Conservation (phyloP, 495 filamentous ascomycete species). For the Massariosphaeria phaeospora region DNA sequence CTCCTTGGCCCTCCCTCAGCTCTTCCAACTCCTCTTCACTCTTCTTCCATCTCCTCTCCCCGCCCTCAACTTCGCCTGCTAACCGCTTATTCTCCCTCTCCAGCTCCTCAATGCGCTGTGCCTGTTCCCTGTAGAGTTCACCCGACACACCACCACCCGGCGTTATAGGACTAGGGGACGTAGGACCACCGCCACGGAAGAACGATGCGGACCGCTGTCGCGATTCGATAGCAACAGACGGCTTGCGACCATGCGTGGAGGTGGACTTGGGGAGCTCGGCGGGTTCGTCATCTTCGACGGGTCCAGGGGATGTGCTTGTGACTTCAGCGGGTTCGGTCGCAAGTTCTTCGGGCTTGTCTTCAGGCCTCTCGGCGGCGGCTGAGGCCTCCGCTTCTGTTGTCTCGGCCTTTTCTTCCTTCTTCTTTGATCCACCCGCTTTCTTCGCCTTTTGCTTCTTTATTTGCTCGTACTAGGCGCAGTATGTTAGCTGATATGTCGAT, state of each 20-base stretch:
- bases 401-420: conserved; percentile 41
- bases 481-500: neutral
- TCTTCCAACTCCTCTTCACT: conserved; percentile 75
- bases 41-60: conserved; percentile 34
- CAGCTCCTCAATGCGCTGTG: conserved; percentile 74
- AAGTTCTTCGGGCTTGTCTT: conserved; percentile 27
- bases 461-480: conserved; percentile 65
- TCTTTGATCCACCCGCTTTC: conserved; percentile 47
- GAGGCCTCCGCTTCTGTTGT: conserved; percentile 35
- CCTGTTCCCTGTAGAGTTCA: conserved; percentile 85
- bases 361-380: conserved; percentile 25
- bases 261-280: conserved; percentile 23
- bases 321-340: conserved; percentile 40
- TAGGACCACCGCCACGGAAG: conserved; percentile 56
- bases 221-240: conserved; percentile 72
- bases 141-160: conserved; percentile 68
- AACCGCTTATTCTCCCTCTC: conserved; percentile 56
- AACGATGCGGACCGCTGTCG: conserved; percentile 86
- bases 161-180: conserved; percentile 53
- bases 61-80: conserved; percentile 56
- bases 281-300: conserved; percentile 36
- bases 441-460: conserved; percentile 68
- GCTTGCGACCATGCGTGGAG: conserved; percentile 34
- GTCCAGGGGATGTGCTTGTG: conserved; percentile 9
- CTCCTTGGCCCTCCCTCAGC: conserved; percentile 61